Evolutionary conservation across 2,329 filamentous ascomycete genomes (phyloP).

Genomic region (Celoporthe dispersa): DNA sequence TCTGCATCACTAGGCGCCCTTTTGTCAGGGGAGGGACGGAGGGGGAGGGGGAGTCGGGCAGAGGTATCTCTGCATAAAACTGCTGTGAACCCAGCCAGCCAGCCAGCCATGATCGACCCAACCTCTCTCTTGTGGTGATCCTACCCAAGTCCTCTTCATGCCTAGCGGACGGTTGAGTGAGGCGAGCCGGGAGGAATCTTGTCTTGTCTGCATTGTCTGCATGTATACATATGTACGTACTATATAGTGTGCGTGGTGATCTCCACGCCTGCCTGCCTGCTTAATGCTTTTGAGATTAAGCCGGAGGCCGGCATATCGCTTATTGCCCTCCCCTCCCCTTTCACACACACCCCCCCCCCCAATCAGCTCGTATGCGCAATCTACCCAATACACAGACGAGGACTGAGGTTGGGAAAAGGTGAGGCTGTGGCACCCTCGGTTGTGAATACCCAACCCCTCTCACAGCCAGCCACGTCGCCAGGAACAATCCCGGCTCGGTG

Average conservation of each 20-base stretch:
- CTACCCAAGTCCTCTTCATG: neutral
- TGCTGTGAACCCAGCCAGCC: neutral
- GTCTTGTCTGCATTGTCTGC: neutral
- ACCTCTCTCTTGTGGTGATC: neutral
- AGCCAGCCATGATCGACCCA: neutral
- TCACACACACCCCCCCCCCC: too few relatives aligned
- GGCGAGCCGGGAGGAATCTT: neutral
- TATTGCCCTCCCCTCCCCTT: slow-evolving; percentile 4
- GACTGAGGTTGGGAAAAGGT: neutral
- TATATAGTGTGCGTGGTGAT: neutral
- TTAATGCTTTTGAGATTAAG: neutral
- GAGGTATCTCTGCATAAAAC: neutral
- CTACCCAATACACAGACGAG: slow-evolving; percentile 5
- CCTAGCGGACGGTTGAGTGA: neutral
- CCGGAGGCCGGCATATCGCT: slow-evolving; percentile 6
- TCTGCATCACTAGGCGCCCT: slow-evolving; percentile 15
- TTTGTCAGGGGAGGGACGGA: neutral
- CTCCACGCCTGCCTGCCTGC: neutral
- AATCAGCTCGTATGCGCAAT: slow-evolving; percentile 3
- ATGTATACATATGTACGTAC: neutral
- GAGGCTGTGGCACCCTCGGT: neutral
- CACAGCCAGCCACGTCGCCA: neutral
- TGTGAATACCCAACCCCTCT: neutral
- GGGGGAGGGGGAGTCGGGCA: neutral
- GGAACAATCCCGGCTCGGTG: neutral